Percentiles rank a stretch among this genome's conserved stretches.
phyloP scores from a whole-genome alignment of 345 rosid genomes.

The Boechera divaricarpa region DNA sequence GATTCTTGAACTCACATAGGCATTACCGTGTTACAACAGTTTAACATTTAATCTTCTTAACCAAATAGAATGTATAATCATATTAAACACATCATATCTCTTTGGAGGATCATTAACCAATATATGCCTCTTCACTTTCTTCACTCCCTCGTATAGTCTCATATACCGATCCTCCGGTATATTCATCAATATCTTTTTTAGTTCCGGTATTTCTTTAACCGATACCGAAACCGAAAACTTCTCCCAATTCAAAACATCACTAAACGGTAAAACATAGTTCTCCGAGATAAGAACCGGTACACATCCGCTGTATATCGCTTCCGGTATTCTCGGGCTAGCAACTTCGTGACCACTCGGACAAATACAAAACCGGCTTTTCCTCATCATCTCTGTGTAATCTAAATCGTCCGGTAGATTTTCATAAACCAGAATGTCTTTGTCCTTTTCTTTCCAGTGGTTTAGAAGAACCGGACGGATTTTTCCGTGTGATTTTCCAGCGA shows the following conservation, averaged over 20 bases:
- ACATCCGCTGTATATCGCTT: constrained; percentile 72
- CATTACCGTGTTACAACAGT: constrained; percentile 17
- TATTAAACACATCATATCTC: constrained; percentile 71
- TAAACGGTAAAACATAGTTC: constrained; percentile 64
- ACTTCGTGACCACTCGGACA: constrained; percentile 92
- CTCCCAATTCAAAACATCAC: constrained; percentile 72
- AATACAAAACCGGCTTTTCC: constrained; percentile 63
- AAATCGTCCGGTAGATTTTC: constrained; percentile 51
- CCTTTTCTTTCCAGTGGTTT: constrained; percentile 65
- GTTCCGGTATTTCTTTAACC: constrained; percentile 57
- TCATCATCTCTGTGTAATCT: constrained; percentile 59
- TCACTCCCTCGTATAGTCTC: constrained; percentile 52
- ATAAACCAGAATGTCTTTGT: constrained; percentile 61
- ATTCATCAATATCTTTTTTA: constrained; percentile 57
- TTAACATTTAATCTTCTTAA: constrained; percentile 62
- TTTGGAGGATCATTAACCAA: constrained; percentile 66
- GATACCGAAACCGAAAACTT: constrained; percentile 59
- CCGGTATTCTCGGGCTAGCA: constrained; percentile 79
- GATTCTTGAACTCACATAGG: not conserved
- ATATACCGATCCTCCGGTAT: constrained; percentile 54
- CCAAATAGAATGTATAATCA: constrained; percentile 82
- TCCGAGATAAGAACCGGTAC: constrained; percentile 75
- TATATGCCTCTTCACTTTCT: constrained; percentile 63
- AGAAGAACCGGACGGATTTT: constrained; percentile 61
- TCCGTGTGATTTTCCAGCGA: constrained; percentile 72